These are phyloP conservation scores for Didymosphaeria variabile DNA, from an alignment of 2,329 filamentous ascomycete species.

Conservation along the genomic window DNA sequence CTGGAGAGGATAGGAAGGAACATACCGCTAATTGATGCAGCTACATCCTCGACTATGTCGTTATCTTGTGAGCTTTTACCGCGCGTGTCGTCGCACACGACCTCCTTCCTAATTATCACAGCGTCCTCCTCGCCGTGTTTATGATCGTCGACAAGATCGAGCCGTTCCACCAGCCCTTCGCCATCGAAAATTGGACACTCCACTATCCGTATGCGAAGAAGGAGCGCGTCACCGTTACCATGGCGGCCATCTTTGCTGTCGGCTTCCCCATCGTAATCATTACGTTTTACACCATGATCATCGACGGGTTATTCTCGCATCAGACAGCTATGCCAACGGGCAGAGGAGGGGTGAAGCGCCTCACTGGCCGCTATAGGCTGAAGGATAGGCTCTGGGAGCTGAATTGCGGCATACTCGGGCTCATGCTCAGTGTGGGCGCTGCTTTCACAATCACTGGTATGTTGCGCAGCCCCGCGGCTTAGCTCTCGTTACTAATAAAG, in stretches of 20 bases:
- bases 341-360: constrained; percentile 41
- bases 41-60: constrained; percentile 67
- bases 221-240: constrained; percentile 62
- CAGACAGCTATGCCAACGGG: constrained; percentile 41
- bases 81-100: constrained; percentile 39
- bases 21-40: constrained; percentile 46
- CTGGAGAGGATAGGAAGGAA: neutral
- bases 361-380: constrained; percentile 59
- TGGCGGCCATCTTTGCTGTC: constrained; percentile 60
- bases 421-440: constrained; percentile 62
- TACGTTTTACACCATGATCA: constrained; percentile 63
- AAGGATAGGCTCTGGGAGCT: constrained; percentile 69
- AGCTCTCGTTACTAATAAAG: constrained; percentile 13
- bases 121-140: constrained; percentile 62
- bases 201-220: constrained; percentile 66
- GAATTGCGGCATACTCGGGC: constrained; percentile 67
- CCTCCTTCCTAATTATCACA: constrained; percentile 47
- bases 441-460: constrained; percentile 65
- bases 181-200: constrained; percentile 64
- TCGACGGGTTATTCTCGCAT: constrained; percentile 68
- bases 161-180: constrained; percentile 67
- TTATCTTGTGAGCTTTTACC: constrained; percentile 60
- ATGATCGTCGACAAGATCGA: constrained; percentile 62
- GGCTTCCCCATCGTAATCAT: constrained; percentile 62
- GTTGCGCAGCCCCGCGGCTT: constrained; percentile 37